Evolutionary conservation across 495 filamentous ascomycete species (phyloP), one percentile per base, ranked within the genome.

Genomic region (Aspergillus wentii): DNA sequence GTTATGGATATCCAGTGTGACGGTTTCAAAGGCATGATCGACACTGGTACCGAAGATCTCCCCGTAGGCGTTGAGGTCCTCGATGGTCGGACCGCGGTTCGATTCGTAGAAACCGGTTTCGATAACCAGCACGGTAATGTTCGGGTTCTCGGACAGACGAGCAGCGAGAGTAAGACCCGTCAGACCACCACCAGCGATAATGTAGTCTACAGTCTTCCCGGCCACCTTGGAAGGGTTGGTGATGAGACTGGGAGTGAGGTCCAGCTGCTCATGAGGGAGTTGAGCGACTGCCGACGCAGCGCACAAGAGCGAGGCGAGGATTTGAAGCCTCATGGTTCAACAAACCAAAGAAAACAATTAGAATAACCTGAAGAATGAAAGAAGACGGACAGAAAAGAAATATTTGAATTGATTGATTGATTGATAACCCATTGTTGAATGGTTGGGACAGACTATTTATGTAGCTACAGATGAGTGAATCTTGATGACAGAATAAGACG

Each of bases 71-170:
- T 53, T 62, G 26, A 54, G 49, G 9, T 56, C 41, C 20, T 57
- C 42, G 8, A 55, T 46, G 8, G 60, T 48, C 1, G 54, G 30
- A 1, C 58, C 58, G 2, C 46, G 5, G 20, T 55, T 54, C 5
- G 46, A 49, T 17, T 45, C 21, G 14, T 16, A 40, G 35, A 40
- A 45, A 19, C 44, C 44, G 10, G 68, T 68, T 49, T 76, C 72
- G 40, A 76, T 60, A 9, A 75, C 53, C 8, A 75, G 53, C 19
- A 75, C 61, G 1, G 47, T 56, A 26, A 71, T 54, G 3, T 60
- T 53, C 7, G 21, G 19, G 11, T 67, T 38, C 33, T 67, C 60
- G 1, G 66, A 66, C 30, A 74, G 42, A 9, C 61, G 51, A 30
- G 63, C 59, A 1, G 68, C 69, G 20, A 68, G 52, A 4, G 60